Evolutionary conservation across 2,329 filamentous ascomycete genomes (phyloP).

Genomic region (Sphaerulina populicola): DNA sequence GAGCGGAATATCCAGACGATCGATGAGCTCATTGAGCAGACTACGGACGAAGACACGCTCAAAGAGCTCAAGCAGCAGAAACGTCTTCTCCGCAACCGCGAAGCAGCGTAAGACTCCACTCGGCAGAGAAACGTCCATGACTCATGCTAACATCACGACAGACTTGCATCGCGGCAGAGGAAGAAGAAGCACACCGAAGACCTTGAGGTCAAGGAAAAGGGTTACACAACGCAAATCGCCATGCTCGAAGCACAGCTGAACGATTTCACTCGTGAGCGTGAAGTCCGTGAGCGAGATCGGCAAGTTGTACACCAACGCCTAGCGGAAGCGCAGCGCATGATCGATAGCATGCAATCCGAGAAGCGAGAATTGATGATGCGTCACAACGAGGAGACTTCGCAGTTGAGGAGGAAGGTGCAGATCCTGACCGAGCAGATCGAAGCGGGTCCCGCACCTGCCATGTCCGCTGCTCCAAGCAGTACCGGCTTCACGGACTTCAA

Average conservation of each 20-base stretch:
- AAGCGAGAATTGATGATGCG: constrained; percentile 84
- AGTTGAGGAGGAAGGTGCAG: constrained; percentile 85
- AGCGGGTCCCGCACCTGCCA: constrained; percentile 39
- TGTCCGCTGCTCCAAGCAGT: constrained; percentile 47
- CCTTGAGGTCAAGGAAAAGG: constrained; percentile 94
- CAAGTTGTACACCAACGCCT: constrained; percentile 56
- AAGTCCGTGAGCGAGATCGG: constrained; percentile 27
- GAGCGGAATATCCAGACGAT: constrained; percentile 93
- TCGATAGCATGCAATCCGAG: constrained; percentile 70
- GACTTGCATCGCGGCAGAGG: constrained; percentile 88
- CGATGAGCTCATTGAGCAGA: constrained; percentile 81
- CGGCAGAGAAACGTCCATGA: not conserved
- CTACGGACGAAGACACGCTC: constrained; percentile 82
- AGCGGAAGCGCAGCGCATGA: constrained; percentile 64
- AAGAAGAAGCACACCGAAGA: constrained; percentile 98
- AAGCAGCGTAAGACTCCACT: constrained; percentile 67
- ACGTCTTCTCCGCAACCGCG: constrained; percentile 83
- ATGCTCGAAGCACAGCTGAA: constrained; percentile 70
- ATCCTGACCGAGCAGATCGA: constrained; percentile 64
- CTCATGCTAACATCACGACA: constrained; percentile 35
- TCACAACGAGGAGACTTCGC: constrained; percentile 83
- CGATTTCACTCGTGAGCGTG: constrained; percentile 52
- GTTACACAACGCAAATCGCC: constrained; percentile 66
- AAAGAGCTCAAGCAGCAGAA: constrained; percentile 99
- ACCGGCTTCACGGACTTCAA: constrained; percentile 63